Evolutionary conservation across 2,329 filamentous ascomycete genomes (phyloP).

Genomic region (Fusarium verrucosum): DNA sequence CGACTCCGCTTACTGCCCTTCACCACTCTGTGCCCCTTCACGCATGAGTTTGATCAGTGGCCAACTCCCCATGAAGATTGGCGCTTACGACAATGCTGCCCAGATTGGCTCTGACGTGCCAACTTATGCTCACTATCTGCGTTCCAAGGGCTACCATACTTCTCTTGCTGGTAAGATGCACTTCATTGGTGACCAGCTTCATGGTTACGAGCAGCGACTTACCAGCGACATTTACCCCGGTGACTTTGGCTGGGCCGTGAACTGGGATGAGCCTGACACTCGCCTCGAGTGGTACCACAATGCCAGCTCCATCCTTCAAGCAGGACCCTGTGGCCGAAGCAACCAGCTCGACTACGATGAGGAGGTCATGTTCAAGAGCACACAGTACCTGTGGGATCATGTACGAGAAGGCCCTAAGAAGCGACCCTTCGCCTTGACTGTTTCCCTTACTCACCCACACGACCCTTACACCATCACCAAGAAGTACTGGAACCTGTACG

Average conservation of each 20-base stretch:
- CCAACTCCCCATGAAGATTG: constrained; percentile 89
- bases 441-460: constrained; percentile 93
- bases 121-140: constrained; percentile 92
- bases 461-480: constrained; percentile 94
- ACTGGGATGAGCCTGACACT: constrained; percentile 90
- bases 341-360: constrained; percentile 97
- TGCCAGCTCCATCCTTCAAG: constrained; percentile 90
- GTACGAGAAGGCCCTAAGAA: constrained; percentile 79
- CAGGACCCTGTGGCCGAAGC: constrained; percentile 86
- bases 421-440: constrained; percentile 86
- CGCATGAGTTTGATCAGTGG: constrained; percentile 96
- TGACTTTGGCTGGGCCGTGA: constrained; percentile 93
- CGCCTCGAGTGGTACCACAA: constrained; percentile 97
- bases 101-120: constrained; percentile 85
- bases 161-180: constrained; percentile 96
- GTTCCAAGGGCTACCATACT: constrained; percentile 86
- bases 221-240: constrained; percentile 97
- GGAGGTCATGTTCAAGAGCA: constrained; percentile 92
- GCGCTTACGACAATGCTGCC: constrained; percentile 89
- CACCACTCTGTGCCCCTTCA: constrained; percentile 89
- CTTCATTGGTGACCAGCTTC: constrained; percentile 93
- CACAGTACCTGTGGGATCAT: constrained; percentile 90
- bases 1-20: constrained; percentile 93
- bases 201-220: constrained; percentile 90
- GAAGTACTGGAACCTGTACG: constrained; percentile 93